Evolutionary conservation across 306 rosid species (phyloP).

Genomic region (Trichosanthes truncata): DNA sequence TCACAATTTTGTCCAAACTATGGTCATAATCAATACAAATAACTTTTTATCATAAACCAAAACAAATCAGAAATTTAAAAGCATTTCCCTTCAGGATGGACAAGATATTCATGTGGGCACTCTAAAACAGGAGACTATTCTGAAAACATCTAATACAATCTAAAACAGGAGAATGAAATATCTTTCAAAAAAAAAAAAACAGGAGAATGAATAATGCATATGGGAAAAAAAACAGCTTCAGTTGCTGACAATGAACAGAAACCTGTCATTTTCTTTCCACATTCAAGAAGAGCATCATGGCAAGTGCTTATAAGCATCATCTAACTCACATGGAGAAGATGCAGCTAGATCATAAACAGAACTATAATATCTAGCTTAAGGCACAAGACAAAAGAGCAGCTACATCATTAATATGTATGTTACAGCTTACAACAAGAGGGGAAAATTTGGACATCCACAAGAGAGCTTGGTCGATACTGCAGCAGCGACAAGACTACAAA

Average conservation of each 20-base stretch:
- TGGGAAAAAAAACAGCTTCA: neutral
- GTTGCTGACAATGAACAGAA: neutral
- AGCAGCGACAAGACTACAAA: neutral
- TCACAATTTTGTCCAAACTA: neutral
- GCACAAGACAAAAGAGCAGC: neutral
- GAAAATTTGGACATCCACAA: neutral
- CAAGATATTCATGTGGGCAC: neutral
- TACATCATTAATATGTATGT: constrained; percentile 1
- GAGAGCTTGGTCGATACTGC: neutral
- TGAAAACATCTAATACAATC: neutral
- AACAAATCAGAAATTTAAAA: neutral
- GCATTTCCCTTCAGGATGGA: neutral
- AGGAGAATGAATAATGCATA: neutral
- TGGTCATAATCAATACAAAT: neutral
- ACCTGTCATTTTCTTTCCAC: constrained; percentile 8
- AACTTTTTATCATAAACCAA: neutral
- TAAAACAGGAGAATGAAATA: neutral
- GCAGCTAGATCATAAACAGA: neutral
- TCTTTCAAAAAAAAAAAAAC: neutral
- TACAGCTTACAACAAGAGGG: constrained; percentile 1
- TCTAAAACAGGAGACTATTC: neutral
- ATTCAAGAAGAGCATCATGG: neutral
- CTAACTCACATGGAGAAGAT: constrained; percentile 3
- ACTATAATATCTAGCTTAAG: neutral
- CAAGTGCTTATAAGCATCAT: neutral